Evolutionary conservation across 305 asterid genomes (phyloP).

Genomic region (Fraxinus ornus): DNA sequence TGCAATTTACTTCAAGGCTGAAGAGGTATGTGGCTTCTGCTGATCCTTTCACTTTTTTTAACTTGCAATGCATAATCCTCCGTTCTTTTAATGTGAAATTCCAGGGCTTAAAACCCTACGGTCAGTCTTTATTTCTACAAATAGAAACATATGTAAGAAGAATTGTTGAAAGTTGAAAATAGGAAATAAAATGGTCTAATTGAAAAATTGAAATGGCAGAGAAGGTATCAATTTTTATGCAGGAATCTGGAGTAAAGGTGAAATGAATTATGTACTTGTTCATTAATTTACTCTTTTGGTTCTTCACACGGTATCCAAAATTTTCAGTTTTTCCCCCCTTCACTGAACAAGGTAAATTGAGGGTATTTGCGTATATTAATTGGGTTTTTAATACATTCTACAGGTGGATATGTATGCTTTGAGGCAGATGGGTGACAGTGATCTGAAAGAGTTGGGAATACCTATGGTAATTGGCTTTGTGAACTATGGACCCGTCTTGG

Average conservation of each 20-base stretch:
- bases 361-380: background rate
- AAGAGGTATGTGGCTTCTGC: slow-evolving; percentile 59
- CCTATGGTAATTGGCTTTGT: slow-evolving; percentile 66
- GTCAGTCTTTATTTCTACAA: background rate
- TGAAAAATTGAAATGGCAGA: background rate
- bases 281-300: slow-evolving; percentile 1
- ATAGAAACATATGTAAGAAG: background rate
- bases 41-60: slow-evolving; percentile 16
- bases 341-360: background rate
- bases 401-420: slow-evolving; percentile 92
- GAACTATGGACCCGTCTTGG: background rate
- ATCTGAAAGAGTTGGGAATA: slow-evolving; percentile 84
- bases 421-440: slow-evolving; percentile 86
- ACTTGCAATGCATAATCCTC: slow-evolving; percentile 7
- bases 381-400: slow-evolving; percentile 28
- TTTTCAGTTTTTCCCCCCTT: background rate
- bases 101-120: slow-evolving; percentile 8
- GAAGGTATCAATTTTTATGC: background rate
- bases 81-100: slow-evolving; percentile 19
- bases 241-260: background rate
- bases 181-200: background rate
- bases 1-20: slow-evolving; percentile 74
- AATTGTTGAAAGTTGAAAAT: background rate
- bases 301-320: background rate
- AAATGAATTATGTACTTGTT: background rate